Evolutionary conservation across 768 basidiomycete species (phyloP), one percentile per base, ranked within the genome.

Genomic region (Omphalotus guepiniiformis): DNA sequence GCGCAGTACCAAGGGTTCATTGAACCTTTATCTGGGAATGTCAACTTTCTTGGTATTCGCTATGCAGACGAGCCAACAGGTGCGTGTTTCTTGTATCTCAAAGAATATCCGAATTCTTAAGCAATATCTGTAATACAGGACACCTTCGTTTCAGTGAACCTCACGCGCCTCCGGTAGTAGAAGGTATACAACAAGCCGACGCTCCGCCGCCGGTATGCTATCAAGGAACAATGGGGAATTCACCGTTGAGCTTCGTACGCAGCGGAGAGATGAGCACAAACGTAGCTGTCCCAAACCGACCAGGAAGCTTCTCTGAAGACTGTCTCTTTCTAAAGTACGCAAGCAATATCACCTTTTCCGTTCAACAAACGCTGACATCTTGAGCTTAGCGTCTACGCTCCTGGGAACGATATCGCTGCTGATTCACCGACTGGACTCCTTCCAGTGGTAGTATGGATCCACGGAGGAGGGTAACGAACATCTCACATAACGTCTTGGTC

Each of bases 381-480:
- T 6, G 6, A 4, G 1, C n/a, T 4, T 26, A 56, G 55, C 29
- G 53, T 54, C 4, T 40, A 52, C 46, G 37, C 46, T 9, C 52
- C 50, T 1, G 36, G 44, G 15, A 38, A 26, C 6, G 23, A 42
- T 16, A 47, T 47, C 16, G n/a, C n/a, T n/a, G n/a, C n/a, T n/a
- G n/a, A n/a, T n/a, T 16, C 49, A 3, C 25, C 41, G 2, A 34
- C 19, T n/a, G 19, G 27, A 3, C n/a, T n/a, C n/a, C 55, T 71
- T 0, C 73, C 73, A 4, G 67, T 69, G 1, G 58, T 75, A 3
- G 63, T 75, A 23, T 75, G 69, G 69, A 73, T 75, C 18, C 70
- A 74, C 51, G 71, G 71, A 58, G 72, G 42, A 40, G 62, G 52
- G 15, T 51, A 32, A 15, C 26, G 42, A 22, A 3, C 29, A 15